These are phyloP conservation scores for Aspergillus hancockii DNA, from an alignment of 495 filamentous ascomycete genomes.

Conservation along the genomic window DNA sequence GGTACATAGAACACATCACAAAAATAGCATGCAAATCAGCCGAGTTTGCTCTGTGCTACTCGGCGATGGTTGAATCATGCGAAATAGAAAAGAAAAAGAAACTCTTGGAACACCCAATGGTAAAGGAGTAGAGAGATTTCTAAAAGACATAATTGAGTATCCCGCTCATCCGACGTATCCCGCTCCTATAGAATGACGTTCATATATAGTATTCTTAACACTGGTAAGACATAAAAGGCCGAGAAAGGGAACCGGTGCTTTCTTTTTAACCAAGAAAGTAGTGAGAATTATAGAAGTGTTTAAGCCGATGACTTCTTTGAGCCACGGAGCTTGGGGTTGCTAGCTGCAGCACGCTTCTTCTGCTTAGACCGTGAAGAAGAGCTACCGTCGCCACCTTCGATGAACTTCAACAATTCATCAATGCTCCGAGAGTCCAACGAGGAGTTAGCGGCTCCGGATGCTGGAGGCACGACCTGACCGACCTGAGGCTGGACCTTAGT, in stretches of 20 bases:
- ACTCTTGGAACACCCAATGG: slow-evolving; percentile 11
- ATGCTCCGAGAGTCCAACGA: slow-evolving; percentile 72
- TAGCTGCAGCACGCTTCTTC: slow-evolving; percentile 63
- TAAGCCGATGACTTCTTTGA: slow-evolving; percentile 46
- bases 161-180: slow-evolving; percentile 36
- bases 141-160: slow-evolving; percentile 14
- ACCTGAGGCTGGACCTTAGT: slow-evolving; percentile 54
- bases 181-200: slow-evolving; percentile 27
- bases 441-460: slow-evolving; percentile 38
- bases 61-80: slow-evolving; percentile 21
- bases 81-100: slow-evolving; percentile 24
- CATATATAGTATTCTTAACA: slow-evolving; percentile 30
- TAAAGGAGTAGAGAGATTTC: slow-evolving; percentile 43
- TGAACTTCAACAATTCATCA: slow-evolving; percentile 84
- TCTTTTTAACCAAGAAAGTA: slow-evolving; percentile 9
- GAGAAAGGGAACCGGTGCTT: slow-evolving; percentile 7
- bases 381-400: slow-evolving; percentile 66
- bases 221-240: slow-evolving; percentile 37
- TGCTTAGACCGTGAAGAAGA: slow-evolving; percentile 57
- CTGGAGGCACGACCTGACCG: slow-evolving; percentile 53
- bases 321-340: slow-evolving; percentile 69
- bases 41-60: slow-evolving; percentile 38
- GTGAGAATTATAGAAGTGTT: slow-evolving; percentile 5
- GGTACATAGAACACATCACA: slow-evolving; percentile 27
- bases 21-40: slow-evolving; percentile 27